Evolutionary conservation across 1,284 basidiomycete species (phyloP).

Genomic region (Ceratobasidium sp.): DNA sequence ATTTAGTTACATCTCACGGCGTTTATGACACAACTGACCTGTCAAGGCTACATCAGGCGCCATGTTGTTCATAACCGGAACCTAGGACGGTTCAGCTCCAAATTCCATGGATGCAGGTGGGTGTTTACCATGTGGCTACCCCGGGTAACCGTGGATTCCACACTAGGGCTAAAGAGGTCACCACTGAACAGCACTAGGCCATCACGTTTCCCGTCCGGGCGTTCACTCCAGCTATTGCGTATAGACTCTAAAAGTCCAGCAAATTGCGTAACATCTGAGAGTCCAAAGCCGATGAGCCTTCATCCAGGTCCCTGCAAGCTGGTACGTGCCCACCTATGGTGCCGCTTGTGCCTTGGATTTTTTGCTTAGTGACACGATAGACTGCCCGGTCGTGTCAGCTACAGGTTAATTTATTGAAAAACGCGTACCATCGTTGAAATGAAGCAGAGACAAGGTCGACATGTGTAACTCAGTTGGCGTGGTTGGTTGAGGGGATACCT

Average conservation of each 20-base stretch:
- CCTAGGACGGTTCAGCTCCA: slow-evolving; percentile 59
- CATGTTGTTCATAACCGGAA: slow-evolving; percentile 83
- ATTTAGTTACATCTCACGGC: neutral
- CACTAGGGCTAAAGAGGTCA: slow-evolving; percentile 87
- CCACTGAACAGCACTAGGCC: slow-evolving; percentile 90
- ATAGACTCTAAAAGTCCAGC: slow-evolving; percentile 71
- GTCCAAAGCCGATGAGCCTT: neutral
- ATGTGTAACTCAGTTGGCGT: neutral
- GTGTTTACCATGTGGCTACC: slow-evolving; percentile 87
- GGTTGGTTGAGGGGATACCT: slow-evolving; percentile 8
- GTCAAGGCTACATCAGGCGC: slow-evolving; percentile 76
- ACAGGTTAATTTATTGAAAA: neutral
- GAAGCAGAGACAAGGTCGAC: slow-evolving; percentile 46
- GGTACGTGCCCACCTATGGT: slow-evolving; percentile 63
- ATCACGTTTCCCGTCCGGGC: slow-evolving; percentile 68
- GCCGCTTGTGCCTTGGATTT: slow-evolving; percentile 66
- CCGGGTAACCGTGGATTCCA: slow-evolving; percentile 88
- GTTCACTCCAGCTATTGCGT: slow-evolving; percentile 65
- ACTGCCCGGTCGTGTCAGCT: slow-evolving; percentile 55
- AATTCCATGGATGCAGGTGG: neutral
- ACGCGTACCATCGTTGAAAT: slow-evolving; percentile 52
- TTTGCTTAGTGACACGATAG: slow-evolving; percentile 80
- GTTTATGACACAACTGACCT: slow-evolving; percentile 59
- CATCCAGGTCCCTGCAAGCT: neutral
- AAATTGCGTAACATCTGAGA: slow-evolving; percentile 75